A percentile compares a stretch with the other conserved stretches of the same genome.
Evolutionary conservation across 768 basidiomycete genomes (phyloP).

Genomic region (Tremella mesenterica): DNA sequence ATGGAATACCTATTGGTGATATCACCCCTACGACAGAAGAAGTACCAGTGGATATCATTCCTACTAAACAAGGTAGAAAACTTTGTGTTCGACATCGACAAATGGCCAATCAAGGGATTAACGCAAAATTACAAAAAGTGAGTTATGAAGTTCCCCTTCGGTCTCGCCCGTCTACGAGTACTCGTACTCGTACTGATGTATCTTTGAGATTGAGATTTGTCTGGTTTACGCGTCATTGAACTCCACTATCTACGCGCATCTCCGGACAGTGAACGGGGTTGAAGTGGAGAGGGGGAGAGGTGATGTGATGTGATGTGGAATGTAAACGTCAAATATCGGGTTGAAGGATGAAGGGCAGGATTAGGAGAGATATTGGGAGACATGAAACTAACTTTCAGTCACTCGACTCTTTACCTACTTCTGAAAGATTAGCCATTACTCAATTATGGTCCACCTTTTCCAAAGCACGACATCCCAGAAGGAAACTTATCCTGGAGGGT

Average conservation of each 20-base stretch:
- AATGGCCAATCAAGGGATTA: constrained; percentile 93
- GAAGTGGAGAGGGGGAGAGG: too few species aligned
- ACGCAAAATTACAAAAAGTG: constrained; percentile 81
- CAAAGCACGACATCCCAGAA: constrained; percentile 77
- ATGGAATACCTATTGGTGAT: too few species aligned
- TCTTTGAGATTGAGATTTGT: too few species aligned
- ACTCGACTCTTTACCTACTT: constrained; percentile 74
- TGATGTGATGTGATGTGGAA: too few species aligned
- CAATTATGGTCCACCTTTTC: constrained; percentile 95
- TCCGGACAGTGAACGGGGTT: too few species aligned
- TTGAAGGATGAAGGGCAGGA: too few species aligned
- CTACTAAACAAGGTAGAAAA: constrained; percentile 51
- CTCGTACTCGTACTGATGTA: not conserved
- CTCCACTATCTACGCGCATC: too few species aligned
- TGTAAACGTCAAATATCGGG: too few species aligned
- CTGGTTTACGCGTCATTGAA: too few species aligned
- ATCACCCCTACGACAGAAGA: constrained; percentile 3
- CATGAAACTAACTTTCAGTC: constrained; percentile 52
- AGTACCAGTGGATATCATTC: constrained; percentile 29
- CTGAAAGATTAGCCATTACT: constrained; percentile 79
- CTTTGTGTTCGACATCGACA: constrained; percentile 88
- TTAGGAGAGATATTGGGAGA: too few species aligned
- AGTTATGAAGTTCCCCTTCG: constrained; percentile 26
- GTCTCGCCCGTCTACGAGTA: not conserved
- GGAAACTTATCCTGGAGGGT: constrained; percentile 90